Evolutionary conservation across 2,329 filamentous ascomycete species (phyloP), one percentile per base, ranked within the genome.

Genomic region (Lasiodiplodia hormozganensis): DNA sequence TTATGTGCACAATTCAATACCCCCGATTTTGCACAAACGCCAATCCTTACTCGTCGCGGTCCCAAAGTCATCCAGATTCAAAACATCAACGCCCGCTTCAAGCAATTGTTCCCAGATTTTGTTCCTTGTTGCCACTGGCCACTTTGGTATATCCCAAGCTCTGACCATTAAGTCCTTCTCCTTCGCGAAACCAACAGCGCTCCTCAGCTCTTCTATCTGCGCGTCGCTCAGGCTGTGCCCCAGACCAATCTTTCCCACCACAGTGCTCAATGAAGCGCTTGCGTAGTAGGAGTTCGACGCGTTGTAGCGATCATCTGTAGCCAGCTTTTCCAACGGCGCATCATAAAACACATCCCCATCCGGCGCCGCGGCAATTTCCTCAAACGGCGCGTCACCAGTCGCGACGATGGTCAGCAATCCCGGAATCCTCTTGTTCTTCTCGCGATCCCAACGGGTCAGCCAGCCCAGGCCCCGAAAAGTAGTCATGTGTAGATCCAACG

Each of bases 31-130:
- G 16, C 58, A 62, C 40, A 62, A 16, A 8, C 28, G 40, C 58
- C 83, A 85, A 56, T 81, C 76, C 70, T 74, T 75, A 69, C 71
- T 79, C 16, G 80, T 79, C 21, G 81, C 85, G 1, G 79, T 84
- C 68, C 79, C 78, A 67, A 90, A 74, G 74, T 90, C 86, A 76
- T 90, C 89, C 5, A 87, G 86, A 74, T 89, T 90, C 64, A 91
- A 73, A 54, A 89, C 77, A 74, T 89, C 88, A 4, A 87, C 85
- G 0, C 86, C 88, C 71, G 88, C 86, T n/a, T 81, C 76, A 12
- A 86, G 74, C 40, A 90, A 73, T 1, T 83, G 78, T 65, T 83
- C 79, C 88, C 88, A 90, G 10, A 90, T 78, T 62, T 82, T 80
- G 73, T 89, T 85, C 58, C 88, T 80, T 49, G 85, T 73, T 21